phyloP scores from a whole-genome alignment of 192 early-diverging fungal genomes.

The Lobosporangium transversale region DNA sequence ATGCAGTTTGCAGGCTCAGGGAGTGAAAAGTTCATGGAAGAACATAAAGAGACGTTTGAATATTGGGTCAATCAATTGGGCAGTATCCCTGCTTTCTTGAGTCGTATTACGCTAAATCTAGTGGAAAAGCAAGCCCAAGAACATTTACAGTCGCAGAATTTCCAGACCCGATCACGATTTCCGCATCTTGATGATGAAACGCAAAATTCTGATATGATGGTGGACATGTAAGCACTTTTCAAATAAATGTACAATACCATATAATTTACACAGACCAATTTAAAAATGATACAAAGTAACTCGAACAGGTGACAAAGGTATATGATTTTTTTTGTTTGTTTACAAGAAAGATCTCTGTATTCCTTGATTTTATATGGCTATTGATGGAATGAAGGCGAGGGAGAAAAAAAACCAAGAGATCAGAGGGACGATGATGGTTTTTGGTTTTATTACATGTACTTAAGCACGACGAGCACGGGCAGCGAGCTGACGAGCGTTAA shows the following conservation, averaged over 20 bases:
- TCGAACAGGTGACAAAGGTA: no score
- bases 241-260: not conserved
- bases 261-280: no score
- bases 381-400: no score
- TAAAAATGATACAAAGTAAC: no score
- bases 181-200: slow-evolving; percentile 23
- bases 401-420: slow-evolving; percentile 15
- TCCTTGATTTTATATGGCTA: no score
- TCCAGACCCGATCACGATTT: slow-evolving; percentile 3
- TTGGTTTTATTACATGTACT: slow-evolving; percentile 34
- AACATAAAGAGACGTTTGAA: slow-evolving; percentile 63
- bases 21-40: slow-evolving; percentile 68
- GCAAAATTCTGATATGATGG: slow-evolving; percentile 37
- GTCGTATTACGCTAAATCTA: slow-evolving; percentile 73
- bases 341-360: no score
- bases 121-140: slow-evolving; percentile 61
- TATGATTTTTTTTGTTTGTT: no score
- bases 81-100: slow-evolving; percentile 87
- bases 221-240: slow-evolving; percentile 10
- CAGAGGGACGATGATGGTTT: slow-evolving; percentile 29
- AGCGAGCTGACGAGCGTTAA: slow-evolving; percentile 68
- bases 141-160: not conserved
- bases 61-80: slow-evolving; percentile 76
- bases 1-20: slow-evolving; percentile 76
- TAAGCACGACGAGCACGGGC: slow-evolving; percentile 60